Evolutionary conservation across 2,329 filamentous ascomycete species (phyloP).

Genomic region (Penicillium glabrum): DNA sequence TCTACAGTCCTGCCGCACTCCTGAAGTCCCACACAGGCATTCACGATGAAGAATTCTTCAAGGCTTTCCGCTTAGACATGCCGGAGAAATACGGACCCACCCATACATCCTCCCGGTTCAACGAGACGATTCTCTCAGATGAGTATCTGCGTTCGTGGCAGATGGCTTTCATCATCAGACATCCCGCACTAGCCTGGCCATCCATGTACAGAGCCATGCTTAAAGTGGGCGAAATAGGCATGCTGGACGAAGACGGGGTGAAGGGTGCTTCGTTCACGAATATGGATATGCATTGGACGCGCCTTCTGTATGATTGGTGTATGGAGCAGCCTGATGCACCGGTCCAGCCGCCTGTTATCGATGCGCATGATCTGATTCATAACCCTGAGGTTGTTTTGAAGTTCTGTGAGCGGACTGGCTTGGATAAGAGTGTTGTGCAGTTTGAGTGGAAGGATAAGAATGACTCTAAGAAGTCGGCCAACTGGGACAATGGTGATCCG

Average conservation of each 20-base stretch:
- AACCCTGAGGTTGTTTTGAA: slow-evolving; percentile 27
- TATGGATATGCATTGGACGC: slow-evolving; percentile 32
- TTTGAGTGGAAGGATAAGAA: slow-evolving; percentile 32
- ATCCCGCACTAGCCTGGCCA: slow-evolving; percentile 41
- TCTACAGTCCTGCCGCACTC: slow-evolving; percentile 24
- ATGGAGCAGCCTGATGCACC: slow-evolving; percentile 20
- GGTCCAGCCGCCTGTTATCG: slow-evolving; percentile 31
- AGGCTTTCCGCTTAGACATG: slow-evolving; percentile 16
- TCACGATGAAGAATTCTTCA: slow-evolving; percentile 7
- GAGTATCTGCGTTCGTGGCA: slow-evolving; percentile 35
- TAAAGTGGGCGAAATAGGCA: slow-evolving; percentile 15
- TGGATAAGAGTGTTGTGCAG: slow-evolving; percentile 31
- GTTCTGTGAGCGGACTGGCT: slow-evolving; percentile 31
- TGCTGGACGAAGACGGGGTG: slow-evolving; percentile 17
- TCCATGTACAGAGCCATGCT: slow-evolving; percentile 36
- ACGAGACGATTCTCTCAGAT: slow-evolving; percentile 38
- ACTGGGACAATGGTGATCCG: not conserved
- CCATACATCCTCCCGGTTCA: slow-evolving; percentile 26
- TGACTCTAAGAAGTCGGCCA: not conserved
- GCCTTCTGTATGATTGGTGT: slow-evolving; percentile 39
- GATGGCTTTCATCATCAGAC: slow-evolving; percentile 39
- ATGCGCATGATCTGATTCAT: slow-evolving; percentile 42
- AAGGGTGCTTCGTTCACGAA: slow-evolving; percentile 17
- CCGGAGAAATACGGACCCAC: slow-evolving; percentile 15
- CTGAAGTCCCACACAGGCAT: slow-evolving; percentile 10